Evolutionary conservation across 441 rosid species (phyloP), one percentile per base, ranked within the genome.

Genomic region (Euphorbia celastroides): DNA sequence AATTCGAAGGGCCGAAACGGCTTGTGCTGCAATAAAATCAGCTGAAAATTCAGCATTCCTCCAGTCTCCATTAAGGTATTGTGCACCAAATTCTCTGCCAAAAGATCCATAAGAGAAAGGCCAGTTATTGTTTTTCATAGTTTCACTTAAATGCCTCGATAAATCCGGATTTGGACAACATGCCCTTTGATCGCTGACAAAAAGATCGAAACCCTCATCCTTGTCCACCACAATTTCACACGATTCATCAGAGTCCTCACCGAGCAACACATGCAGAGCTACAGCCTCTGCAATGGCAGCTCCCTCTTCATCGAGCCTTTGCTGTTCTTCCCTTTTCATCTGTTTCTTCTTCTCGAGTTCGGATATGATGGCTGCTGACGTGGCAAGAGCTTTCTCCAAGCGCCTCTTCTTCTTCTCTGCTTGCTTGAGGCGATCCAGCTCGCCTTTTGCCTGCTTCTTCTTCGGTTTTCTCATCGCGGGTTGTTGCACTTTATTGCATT

Each of bases 251-350:
- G 95, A 84, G 75, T 93, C 99, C 72, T 93, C 96, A 59, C 95
- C 95, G 12, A 93, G 78, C 57, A 91, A 74, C 67, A 93, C 99
- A 38, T 81, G 90, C 74, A 91, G 77, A 77, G 99, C 99, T 72
- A 93, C 99, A 71, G 99, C 97, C 80, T 93, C 97, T 2, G 97
- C 97, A 62, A 93, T 85, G 11, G 99, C 97, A 75, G 99, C 99
- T 17, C 97, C 95, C 82, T 93, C 96, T 79, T 91, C 99, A 79
- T 93, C 99, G 61, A 93, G 89, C 86, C 96, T 84, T 64, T 86
- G 88, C 67, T 93, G 96, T 66, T 93, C 99, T 86, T 93, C 99
- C 74, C 81, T 80, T 80, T 85, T 89, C 73, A 78, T 88, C 80
- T 86, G 93, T 73, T 89, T 94, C 84, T 91, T 94, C 87, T 83